phyloP scores from a whole-genome alignment of 768 basidiomycete species.

The Lentinula edodes region DNA sequence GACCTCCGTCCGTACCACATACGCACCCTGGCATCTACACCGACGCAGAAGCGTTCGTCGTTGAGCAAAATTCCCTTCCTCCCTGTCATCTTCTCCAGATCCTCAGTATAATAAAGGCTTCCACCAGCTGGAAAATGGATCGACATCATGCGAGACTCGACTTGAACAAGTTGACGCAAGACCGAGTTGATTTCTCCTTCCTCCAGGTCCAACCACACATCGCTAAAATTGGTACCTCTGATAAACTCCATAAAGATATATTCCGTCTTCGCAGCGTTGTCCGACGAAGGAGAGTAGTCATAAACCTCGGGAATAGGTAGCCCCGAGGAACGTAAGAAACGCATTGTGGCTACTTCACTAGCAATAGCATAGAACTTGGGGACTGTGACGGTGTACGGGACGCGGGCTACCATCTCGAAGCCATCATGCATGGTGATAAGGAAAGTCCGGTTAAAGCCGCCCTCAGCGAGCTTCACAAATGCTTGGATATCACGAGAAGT shows the following conservation, averaged over 20 bases:
- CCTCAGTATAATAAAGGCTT: constrained; percentile 42
- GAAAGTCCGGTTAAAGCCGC: constrained; percentile 36
- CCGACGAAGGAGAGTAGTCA: constrained; percentile 32
- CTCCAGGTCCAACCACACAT: constrained; percentile 33
- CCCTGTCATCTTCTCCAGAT: constrained; percentile 35
- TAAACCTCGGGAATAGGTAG: constrained; percentile 38
- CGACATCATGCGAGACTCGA: constrained; percentile 45
- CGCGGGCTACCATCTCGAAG: constrained; percentile 33
- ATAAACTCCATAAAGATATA: constrained; percentile 44
- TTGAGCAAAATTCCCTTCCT: constrained; percentile 28
- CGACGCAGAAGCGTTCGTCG: constrained; percentile 38
- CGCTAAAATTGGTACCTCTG: constrained; percentile 31
- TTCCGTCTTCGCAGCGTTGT: constrained; percentile 35
- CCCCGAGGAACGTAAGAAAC: constrained; percentile 29
- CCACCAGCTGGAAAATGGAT: constrained; percentile 43
- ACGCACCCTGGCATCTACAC: constrained; percentile 35
- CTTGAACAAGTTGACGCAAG: constrained; percentile 36
- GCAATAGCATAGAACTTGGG: constrained; percentile 34
- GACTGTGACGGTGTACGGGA: constrained; percentile 31
- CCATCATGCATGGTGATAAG: constrained; percentile 30
- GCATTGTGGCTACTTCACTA: constrained; percentile 43
- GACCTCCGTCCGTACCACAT: constrained; percentile 49
- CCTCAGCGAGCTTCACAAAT: constrained; percentile 40
- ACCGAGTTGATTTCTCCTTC: constrained; percentile 35
- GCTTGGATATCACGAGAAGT: constrained; percentile 30